Conservation (phyloP, 441 rosid genomes). For the Dalechampia spathulata region DNA sequence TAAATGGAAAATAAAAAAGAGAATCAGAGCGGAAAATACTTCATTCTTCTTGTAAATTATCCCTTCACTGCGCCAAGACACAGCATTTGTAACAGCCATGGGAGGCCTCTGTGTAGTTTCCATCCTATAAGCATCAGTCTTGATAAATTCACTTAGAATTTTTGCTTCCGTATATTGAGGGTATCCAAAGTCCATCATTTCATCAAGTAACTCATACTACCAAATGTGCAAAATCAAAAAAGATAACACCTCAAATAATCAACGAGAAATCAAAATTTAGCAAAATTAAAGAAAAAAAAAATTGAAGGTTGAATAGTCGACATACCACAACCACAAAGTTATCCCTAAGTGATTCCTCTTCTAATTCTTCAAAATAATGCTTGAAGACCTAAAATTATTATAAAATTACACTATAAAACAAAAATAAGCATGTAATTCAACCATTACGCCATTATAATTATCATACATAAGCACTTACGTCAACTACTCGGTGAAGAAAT, state of each 20-base stretch:
- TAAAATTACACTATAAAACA: neutral
- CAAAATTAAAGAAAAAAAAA: neutral
- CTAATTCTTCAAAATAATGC: constrained; percentile 95
- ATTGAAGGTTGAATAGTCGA: constrained; percentile 9
- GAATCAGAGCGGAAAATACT: constrained; percentile 34
- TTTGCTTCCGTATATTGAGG: constrained; percentile 96
- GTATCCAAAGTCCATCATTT: constrained; percentile 99
- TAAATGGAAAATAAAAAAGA: neutral
- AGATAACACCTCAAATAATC: neutral
- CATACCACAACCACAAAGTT: constrained; percentile 98
- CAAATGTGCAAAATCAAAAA: constrained; percentile 1
- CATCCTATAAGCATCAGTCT: constrained; percentile 99
- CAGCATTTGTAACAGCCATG: constrained; percentile 98
- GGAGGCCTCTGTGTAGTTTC: constrained; percentile 96
- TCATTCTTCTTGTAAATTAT: constrained; percentile 89
- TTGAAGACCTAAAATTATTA: constrained; percentile 62
- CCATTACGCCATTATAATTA: neutral
- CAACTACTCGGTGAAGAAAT: constrained; percentile 85
- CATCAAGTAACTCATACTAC: constrained; percentile 97
- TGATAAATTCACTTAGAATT: constrained; percentile 92
- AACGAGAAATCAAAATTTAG: neutral
- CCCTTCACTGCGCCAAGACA: constrained; percentile 99
- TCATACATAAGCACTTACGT: constrained; percentile 43
- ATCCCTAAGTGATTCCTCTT: constrained; percentile 95
- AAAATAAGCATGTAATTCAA: neutral